A percentile compares a stretch with the other conserved stretches of the same genome.
Evolutionary conservation across 106 monocot species (phyloP).

Genomic region (Agapanthus africanus): DNA sequence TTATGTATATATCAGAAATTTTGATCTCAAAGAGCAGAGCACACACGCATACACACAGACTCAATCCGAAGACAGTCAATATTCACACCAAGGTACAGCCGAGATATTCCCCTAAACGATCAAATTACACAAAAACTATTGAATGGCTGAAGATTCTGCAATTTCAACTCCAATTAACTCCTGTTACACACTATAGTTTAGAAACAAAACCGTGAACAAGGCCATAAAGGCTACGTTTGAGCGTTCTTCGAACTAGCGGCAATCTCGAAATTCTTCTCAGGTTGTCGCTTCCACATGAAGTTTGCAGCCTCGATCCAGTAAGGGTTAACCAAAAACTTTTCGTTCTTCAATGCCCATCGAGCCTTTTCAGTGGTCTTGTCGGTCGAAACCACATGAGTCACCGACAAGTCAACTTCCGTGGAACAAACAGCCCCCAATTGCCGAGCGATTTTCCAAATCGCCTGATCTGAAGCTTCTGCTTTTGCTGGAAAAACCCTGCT

Average conservation of each 20-base stretch:
- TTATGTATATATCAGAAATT: no score
- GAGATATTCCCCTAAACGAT: no score
- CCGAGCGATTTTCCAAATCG: slow-evolving; percentile 78
- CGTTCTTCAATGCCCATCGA: slow-evolving; percentile 59
- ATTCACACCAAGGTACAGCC: no score
- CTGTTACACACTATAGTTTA: no score
- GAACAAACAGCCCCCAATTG: slow-evolving; percentile 64
- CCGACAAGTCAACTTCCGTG: slow-evolving; percentile 40
- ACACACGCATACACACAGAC: no score
- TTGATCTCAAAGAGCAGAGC: no score
- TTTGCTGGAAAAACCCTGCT: slow-evolving; percentile 49
- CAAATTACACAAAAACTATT: no score
- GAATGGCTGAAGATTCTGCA: no score
- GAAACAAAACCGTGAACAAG: no score
- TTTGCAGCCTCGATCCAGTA: slow-evolving; percentile 77
- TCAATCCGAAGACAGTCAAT: no score
- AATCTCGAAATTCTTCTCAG: slow-evolving; percentile 56
- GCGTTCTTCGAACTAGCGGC: not conserved
- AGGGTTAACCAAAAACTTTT: slow-evolving; percentile 78
- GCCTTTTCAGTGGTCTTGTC: slow-evolving; percentile 53
- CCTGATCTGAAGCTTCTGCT: slow-evolving; percentile 35
- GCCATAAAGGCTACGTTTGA: not conserved
- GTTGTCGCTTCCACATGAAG: slow-evolving; percentile 53
- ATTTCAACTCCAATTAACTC: no score
- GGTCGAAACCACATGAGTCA: slow-evolving; percentile 67